phyloP scores from a whole-genome alignment of 768 basidiomycete genomes.

The Collybia sordida region DNA sequence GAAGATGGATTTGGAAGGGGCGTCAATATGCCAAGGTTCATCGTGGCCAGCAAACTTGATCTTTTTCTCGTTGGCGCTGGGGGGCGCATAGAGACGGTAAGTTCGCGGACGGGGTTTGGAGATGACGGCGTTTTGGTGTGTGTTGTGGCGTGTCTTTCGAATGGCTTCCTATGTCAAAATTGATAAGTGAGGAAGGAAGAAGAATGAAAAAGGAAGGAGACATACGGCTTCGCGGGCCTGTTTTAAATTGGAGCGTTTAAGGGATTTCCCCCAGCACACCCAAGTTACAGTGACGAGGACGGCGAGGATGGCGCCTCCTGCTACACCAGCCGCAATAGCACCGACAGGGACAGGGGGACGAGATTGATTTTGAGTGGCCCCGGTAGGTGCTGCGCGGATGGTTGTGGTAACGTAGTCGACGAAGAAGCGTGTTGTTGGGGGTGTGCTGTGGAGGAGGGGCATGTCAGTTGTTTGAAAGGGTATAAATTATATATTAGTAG shows the following conservation, averaged over 20 bases:
- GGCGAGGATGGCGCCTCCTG: constrained; percentile 47
- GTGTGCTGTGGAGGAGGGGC: too few relatives aligned
- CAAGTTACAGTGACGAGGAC: constrained; percentile 40
- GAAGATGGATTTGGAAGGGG: neutral
- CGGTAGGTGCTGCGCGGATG: too few relatives aligned
- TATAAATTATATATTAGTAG: too few relatives aligned
- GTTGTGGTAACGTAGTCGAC: too few relatives aligned
- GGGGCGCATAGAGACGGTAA: constrained; percentile 26
- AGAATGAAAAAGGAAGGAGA: neutral
- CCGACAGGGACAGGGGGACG: constrained; percentile 38
- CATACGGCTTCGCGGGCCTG: constrained; percentile 24
- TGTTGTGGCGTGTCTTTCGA: constrained; percentile 35
- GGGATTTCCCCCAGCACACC: constrained; percentile 44
- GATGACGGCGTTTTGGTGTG: constrained; percentile 36
- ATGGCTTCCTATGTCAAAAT: constrained; percentile 21
- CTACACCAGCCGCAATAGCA: constrained; percentile 50
- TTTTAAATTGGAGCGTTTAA: constrained; percentile 34
- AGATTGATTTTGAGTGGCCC: too few relatives aligned
- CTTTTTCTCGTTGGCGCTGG: constrained; percentile 24
- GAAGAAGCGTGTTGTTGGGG: too few relatives aligned
- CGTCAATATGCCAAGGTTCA: neutral
- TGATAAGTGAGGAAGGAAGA: neutral
- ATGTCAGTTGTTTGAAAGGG: too few relatives aligned
- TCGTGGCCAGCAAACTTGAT: constrained; percentile 37
- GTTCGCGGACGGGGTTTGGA: constrained; percentile 19